Conservation (phyloP, 108 stramenopile species). For the Aureococcus anophagefferens region DNA sequence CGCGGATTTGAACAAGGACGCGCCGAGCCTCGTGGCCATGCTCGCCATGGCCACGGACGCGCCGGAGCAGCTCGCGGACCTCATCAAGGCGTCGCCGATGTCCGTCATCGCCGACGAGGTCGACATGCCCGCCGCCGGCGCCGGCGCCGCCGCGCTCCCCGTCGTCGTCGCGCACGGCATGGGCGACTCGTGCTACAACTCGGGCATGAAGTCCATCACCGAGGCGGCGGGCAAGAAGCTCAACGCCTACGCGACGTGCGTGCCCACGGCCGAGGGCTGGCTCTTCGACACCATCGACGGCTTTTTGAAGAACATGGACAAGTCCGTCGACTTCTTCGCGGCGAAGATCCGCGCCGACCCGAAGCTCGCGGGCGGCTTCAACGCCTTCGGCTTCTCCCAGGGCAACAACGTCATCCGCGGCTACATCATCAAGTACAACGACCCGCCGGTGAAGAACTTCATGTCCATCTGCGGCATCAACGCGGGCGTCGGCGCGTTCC, state of each 20-base stretch:
- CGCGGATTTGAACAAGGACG: no score
- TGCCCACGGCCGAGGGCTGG: conserved; percentile 52
- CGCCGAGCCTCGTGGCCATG: neutral
- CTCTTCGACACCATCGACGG: conserved; percentile 58
- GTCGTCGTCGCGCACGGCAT: conserved; percentile 11
- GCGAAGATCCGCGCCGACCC: conserved; percentile 37
- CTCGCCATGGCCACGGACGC: neutral
- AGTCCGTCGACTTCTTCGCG: conserved; percentile 55
- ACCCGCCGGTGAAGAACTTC: conserved; percentile 56
- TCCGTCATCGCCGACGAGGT: conserved; percentile 1
- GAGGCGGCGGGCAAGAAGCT: conserved; percentile 30
- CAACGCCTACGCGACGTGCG: conserved; percentile 44
- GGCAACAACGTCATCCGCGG: conserved; percentile 65
- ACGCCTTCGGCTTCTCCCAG: conserved; percentile 63
- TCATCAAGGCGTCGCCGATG: neutral
- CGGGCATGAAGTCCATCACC: conserved; percentile 50
- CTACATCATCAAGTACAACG: conserved; percentile 59
- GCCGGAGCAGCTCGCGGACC: conserved; percentile 1
- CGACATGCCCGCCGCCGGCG: neutral
- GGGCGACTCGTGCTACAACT: conserved; percentile 66
- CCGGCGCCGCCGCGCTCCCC: neutral
- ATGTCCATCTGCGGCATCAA: conserved; percentile 60
- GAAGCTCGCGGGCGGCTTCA: conserved; percentile 47
- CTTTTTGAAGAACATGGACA: conserved; percentile 62
- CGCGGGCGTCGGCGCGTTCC: conserved; percentile 60